phyloP scores from a whole-genome alignment of 257 asterid species.

The Pogostemon cablin region DNA sequence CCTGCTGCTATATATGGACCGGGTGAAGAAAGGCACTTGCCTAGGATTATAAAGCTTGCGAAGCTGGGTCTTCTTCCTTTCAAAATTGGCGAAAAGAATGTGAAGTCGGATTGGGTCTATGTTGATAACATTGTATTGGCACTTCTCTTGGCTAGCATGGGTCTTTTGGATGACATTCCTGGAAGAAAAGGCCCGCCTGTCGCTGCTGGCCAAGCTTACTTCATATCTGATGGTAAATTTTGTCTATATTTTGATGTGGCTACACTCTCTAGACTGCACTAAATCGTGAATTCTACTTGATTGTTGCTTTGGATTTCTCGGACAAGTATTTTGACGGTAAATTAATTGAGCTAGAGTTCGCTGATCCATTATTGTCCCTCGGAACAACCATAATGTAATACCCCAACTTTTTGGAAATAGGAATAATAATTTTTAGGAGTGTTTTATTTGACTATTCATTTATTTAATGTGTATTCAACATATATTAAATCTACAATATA shows the following conservation, averaged over 20 bases:
- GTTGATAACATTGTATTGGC: constrained; percentile 85
- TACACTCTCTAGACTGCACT: constrained; percentile 9
- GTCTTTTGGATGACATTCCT: constrained; percentile 87
- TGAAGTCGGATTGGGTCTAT: constrained; percentile 90
- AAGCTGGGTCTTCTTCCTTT: constrained; percentile 87
- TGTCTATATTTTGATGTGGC: background rate
- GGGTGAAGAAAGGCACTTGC: constrained; percentile 96
- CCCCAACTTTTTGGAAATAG: background rate
- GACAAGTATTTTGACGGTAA: background rate
- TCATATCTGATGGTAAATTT: constrained; percentile 86
- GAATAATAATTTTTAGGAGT: background rate
- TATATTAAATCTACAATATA: background rate
- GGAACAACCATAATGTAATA: background rate
- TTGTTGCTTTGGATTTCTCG: background rate
- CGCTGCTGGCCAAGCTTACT: constrained; percentile 95
- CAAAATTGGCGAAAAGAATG: constrained; percentile 59
- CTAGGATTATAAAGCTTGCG: constrained; percentile 73
- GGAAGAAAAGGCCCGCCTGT: constrained; percentile 76
- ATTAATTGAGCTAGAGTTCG: background rate
- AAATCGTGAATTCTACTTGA: constrained; percentile 4
- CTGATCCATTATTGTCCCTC: constrained; percentile 1
- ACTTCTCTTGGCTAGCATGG: constrained; percentile 94
- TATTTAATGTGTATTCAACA: background rate
- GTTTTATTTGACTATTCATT: background rate
- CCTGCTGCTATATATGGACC: constrained; percentile 99